Conservation (phyloP, 2,329 filamentous ascomycete genomes). For the Scorias spongiosa region DNA sequence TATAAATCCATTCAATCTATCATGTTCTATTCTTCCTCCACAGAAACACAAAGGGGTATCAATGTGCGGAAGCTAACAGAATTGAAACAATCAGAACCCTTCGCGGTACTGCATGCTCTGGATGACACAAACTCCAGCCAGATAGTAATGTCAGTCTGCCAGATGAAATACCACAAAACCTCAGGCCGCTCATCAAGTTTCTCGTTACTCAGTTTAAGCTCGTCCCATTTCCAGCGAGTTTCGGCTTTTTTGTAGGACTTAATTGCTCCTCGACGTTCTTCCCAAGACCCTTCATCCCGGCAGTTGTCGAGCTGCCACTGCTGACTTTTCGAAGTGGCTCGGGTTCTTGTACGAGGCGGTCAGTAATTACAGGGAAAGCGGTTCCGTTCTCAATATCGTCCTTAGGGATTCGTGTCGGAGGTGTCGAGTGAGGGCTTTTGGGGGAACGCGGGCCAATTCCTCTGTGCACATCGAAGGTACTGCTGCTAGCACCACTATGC, state of each 20-base stretch:
- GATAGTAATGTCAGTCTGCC: too few species aligned
- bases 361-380: constrained; percentile 8
- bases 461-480: constrained; percentile 21
- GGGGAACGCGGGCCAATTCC: constrained; percentile 20
- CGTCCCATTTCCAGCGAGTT: too few species aligned
- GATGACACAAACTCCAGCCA: too few species aligned
- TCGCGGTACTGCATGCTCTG: too few species aligned
- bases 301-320: constrained; percentile 8
- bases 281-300: constrained; percentile 13
- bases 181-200: too few species aligned
- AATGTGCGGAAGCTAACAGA: too few species aligned
- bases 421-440: constrained; percentile 3
- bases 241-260: not conserved
- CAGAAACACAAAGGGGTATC: too few species aligned
- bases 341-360: constrained; percentile 13
- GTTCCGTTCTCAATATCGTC: constrained; percentile 8
- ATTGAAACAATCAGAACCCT: too few species aligned
- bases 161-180: too few species aligned
- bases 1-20: too few species aligned
- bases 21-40: too few species aligned
- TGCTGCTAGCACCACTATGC: constrained; percentile 1
- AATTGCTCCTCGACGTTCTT: constrained; percentile 19
- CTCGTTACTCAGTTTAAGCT: too few species aligned
- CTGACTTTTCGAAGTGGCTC: constrained; percentile 3
- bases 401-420: constrained; percentile 3